phyloP scores from a whole-genome alignment of 2,329 filamentous ascomycete species.

The Cladophialophora immunda region DNA sequence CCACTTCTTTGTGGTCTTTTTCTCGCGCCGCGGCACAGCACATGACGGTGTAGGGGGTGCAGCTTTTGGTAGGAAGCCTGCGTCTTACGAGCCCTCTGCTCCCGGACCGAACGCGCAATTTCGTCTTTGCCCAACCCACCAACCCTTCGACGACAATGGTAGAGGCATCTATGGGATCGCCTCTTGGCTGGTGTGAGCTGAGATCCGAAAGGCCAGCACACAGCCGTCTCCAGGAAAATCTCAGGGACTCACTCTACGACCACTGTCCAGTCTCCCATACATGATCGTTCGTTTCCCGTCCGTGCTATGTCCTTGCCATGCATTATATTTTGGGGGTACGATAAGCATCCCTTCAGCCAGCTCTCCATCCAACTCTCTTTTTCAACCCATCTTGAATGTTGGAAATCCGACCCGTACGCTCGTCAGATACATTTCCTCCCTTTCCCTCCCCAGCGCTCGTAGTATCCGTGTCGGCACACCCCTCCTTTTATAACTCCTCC shows the following conservation, averaged over 20 bases:
- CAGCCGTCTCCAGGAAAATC: too few species aligned
- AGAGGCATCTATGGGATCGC: neutral
- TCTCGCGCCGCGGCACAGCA: too few species aligned
- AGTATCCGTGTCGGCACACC: neutral
- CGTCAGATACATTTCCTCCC: too few species aligned
- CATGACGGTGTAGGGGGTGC: too few species aligned
- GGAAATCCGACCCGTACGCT: neutral
- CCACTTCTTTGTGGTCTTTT: too few species aligned
- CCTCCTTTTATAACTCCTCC: slow-evolving; percentile 13
- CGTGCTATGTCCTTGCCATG: neutral
- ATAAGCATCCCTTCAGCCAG: neutral
- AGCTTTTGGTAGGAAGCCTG: neutral
- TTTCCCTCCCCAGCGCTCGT: too few species aligned
- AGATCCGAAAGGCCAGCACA: neutral
- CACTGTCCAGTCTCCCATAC: neutral
- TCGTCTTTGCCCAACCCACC: too few species aligned
- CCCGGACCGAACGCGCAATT: neutral
- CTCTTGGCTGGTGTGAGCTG: neutral
- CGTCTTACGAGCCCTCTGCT: neutral
- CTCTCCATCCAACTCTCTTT: neutral
- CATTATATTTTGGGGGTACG: neutral
- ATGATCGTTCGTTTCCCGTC: neutral
- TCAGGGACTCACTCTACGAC: too few species aligned
- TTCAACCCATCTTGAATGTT: neutral
- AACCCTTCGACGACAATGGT: neutral